A percentile compares a stretch with the other conserved stretches of the same genome.
Conservation (phyloP, 441 rosid species). For the Gossypium schwendimanii region DNA sequence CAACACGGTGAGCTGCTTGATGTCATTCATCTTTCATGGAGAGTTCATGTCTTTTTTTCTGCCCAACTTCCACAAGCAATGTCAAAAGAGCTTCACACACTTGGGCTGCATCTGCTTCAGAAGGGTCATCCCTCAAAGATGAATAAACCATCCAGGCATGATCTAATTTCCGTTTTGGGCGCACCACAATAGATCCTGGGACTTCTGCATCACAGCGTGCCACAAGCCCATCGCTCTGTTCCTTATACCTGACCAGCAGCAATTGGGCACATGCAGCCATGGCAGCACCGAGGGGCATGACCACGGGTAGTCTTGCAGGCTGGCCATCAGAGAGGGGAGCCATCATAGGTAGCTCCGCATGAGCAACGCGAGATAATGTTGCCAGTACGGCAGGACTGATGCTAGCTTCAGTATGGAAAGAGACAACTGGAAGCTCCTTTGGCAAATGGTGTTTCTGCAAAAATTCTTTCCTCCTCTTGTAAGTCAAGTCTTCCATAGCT, state of each 20-base stretch:
- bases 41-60: slow-evolving; percentile 43
- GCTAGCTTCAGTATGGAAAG: slow-evolving; percentile 88
- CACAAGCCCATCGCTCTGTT: slow-evolving; percentile 89
- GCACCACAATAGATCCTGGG: slow-evolving; percentile 81
- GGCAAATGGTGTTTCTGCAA: slow-evolving; percentile 63
- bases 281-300: slow-evolving; percentile 88
- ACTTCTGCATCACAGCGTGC: slow-evolving; percentile 87
- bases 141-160: slow-evolving; percentile 99
- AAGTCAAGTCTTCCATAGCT: slow-evolving; percentile 91
- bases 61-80: slow-evolving; percentile 68
- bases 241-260: slow-evolving; percentile 69
- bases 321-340: slow-evolving; percentile 36
- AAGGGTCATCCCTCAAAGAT: slow-evolving; percentile 56
- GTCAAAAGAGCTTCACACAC: slow-evolving; percentile 86
- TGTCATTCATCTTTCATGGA: slow-evolving; percentile 44
- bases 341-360: slow-evolving; percentile 65
- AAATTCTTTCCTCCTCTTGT: slow-evolving; percentile 76
- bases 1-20: background rate
- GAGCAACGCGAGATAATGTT: slow-evolving; percentile 79
- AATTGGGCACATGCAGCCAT: slow-evolving; percentile 97
- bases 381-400: slow-evolving; percentile 72
- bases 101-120: slow-evolving; percentile 73
- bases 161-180: slow-evolving; percentile 70
- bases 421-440: slow-evolving; percentile 69
- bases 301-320: slow-evolving; percentile 67